Base-by-base conservation (phyloP, 768 basidiomycete genomes). In the Vishniacozyma victoriae region DNA sequence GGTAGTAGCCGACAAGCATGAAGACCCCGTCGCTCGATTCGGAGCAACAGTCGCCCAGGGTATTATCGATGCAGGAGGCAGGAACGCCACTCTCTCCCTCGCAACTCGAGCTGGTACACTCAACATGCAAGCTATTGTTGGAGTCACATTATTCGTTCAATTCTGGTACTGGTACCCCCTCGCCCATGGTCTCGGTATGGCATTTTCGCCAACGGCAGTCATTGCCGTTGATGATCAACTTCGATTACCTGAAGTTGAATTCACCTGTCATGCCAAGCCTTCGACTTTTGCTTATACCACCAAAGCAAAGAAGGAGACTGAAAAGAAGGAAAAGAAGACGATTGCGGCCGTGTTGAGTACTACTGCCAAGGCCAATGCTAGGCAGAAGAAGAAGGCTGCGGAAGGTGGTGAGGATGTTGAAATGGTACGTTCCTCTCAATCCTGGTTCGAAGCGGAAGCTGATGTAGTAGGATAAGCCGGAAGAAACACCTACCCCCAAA, bases 161-260 rank as follows among this genome's bases (percentile, higher is more conserved):
- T 97, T 99, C 75, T 99, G 95, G 95, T 97, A 97, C 71, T 99
- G 95, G 95, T 99, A 92, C 74, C 95, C 95, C 26, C 76, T 97
- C 22, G 90, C 91, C 13, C 92, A 96, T 64, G 90, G 86, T 54
- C 85, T 87, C 14, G 86, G 85, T 60, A 75, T 99, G 55, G 85
- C 92, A 2, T 96, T 99, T 72, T 85, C 88, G 47, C 92, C 95
- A 3, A 99, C 95, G 13, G 91, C 85, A 7, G 84, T 99, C 47
- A 90, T 99, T 60, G 93, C 89, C 24, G 73, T 97, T 49, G 85
- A 89, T 61, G 83, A 79, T 52, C 81, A 91, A 53, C 75, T 97
- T 42, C 85, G 87, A 78, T 87, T 90, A n/a, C 95, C 93, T 44
- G 84, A 87, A 67, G 87, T 99, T 62, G 87, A 93, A 26, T 87